These are phyloP conservation scores for Fragaria nilgerrensis DNA, from an alignment of 306 rosid species.

Conservation along the genomic window DNA sequence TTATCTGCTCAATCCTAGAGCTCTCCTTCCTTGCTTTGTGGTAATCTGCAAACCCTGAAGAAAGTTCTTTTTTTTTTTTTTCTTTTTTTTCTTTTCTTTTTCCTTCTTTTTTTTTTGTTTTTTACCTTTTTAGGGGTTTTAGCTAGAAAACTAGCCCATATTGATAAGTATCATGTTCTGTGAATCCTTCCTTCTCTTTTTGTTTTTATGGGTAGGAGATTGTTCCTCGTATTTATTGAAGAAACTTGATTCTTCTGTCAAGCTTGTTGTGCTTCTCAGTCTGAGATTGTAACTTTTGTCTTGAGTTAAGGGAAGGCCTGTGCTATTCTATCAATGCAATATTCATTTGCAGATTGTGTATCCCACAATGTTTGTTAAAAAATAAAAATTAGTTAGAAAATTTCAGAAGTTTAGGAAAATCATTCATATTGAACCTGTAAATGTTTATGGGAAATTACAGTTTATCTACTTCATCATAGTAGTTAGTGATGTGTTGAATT, in stretches of 20 bases:
- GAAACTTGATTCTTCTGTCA: slow-evolving; percentile 36
- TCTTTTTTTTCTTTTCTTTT: no score
- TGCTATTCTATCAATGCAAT: slow-evolving; percentile 3
- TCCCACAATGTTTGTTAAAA: not conserved
- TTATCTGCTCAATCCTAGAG: slow-evolving; percentile 78
- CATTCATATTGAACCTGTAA: not conserved
- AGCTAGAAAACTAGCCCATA: slow-evolving; percentile 8
- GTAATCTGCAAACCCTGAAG: slow-evolving; percentile 77
- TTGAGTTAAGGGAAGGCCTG: not conserved
- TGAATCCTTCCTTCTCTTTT: slow-evolving; percentile 24
- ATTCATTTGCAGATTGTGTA: not conserved
- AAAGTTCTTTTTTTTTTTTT: not conserved
- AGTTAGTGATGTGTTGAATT: not conserved
- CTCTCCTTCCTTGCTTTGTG: slow-evolving; percentile 90
- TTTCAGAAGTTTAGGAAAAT: not conserved
- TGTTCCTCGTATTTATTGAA: slow-evolving; percentile 21
- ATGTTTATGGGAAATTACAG: not conserved
- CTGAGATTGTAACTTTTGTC: slow-evolving; percentile 12
- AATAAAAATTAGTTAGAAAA: not conserved
- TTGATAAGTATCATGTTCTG: slow-evolving; percentile 26
- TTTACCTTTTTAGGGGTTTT: not conserved
- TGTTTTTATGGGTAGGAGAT: slow-evolving; percentile 13
- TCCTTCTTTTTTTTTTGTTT: no score
- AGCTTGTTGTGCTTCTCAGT: slow-evolving; percentile 18
- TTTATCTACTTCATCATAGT: not conserved